Percentiles rank a stretch among this genome's conserved stretches.
These are phyloP conservation scores for Xylaria sp. DNA, from an alignment of 2,329 filamentous ascomycete genomes.

Conservation along the genomic window DNA sequence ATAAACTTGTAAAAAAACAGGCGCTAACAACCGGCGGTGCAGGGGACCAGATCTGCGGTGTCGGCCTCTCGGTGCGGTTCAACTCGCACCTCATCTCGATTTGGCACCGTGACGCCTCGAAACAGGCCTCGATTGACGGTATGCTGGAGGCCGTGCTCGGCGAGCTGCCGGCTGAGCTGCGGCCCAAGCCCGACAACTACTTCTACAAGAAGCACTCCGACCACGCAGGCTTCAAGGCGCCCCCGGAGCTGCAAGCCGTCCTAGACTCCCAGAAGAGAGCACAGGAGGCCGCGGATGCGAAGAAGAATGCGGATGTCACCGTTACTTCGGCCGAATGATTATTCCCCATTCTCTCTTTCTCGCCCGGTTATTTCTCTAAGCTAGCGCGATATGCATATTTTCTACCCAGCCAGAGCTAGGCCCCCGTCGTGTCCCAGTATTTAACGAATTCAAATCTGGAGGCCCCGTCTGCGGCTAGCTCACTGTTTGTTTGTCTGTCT, in stretches of 20 bases:
- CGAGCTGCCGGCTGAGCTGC: constrained; percentile 77
- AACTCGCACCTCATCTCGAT: constrained; percentile 89
- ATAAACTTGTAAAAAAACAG: background rate
- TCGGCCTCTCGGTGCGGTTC: constrained; percentile 88
- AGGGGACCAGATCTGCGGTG: constrained; percentile 90
- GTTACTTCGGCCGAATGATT: constrained; percentile 40
- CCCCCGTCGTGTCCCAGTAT: background rate
- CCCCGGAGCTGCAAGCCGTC: constrained; percentile 68
- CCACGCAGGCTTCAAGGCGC: constrained; percentile 81
- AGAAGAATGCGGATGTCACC: constrained; percentile 44
- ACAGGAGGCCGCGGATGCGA: constrained; percentile 54
- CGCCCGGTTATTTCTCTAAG: background rate
- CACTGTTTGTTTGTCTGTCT: background rate
- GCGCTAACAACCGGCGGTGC: constrained; percentile 27
- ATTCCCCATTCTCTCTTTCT: background rate
- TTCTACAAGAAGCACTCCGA: constrained; percentile 92
- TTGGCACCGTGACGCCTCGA: constrained; percentile 90
- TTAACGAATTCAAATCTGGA: background rate
- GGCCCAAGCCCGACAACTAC: constrained; percentile 77
- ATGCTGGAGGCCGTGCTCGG: constrained; percentile 79
- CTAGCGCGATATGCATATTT: background rate
- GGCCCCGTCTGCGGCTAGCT: background rate
- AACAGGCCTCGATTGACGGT: constrained; percentile 80
- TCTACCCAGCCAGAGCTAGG: background rate
- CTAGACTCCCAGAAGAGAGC: constrained; percentile 66